Conservation (phyloP, 1,139 yeast genomes). For the Taiozyma sp. region DNA sequence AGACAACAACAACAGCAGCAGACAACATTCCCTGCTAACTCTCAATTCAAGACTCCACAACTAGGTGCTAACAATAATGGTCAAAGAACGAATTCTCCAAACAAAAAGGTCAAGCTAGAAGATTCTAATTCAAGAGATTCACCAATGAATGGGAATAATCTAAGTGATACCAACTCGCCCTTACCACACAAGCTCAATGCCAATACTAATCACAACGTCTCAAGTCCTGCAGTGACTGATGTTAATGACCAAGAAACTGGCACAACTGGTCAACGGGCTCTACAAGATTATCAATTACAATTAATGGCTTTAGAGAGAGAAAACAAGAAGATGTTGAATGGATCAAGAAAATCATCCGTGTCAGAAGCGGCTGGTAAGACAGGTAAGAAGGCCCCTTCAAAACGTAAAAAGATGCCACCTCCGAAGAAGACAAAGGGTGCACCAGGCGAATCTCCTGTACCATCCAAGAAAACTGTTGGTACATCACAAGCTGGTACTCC, state of each 20-base stretch:
- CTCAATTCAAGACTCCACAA: constrained; percentile 10
- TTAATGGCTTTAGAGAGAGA: constrained; percentile 66
- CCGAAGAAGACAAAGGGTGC: constrained; percentile 22
- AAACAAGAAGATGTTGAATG: constrained; percentile 52
- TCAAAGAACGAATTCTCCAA: constrained; percentile 10
- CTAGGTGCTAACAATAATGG: constrained; percentile 3
- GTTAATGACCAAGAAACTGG: constrained; percentile 2
- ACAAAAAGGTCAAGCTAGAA: constrained; percentile 11
- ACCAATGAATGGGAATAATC: constrained; percentile 4
- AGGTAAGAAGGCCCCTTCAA: constrained; percentile 7
- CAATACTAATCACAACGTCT: constrained; percentile 1
- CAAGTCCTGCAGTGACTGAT: constrained; percentile 13
- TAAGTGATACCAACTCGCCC: constrained; percentile 15
- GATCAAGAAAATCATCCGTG: constrained; percentile 34
- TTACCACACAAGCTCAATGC: constrained; percentile 5
- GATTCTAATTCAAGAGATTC: constrained; percentile 8
- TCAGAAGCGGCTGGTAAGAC: neutral
- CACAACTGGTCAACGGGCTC: constrained; percentile 28
- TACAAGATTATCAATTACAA: constrained; percentile 75
- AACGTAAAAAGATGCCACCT: constrained; percentile 16
- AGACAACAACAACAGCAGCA: constrained; percentile 32
- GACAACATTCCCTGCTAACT: neutral
- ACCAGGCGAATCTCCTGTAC: constrained; percentile 20
- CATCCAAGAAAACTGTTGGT: constrained; percentile 4
- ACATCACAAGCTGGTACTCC: constrained; percentile 6